These are phyloP conservation scores for Plasmodium malariae DNA, from an alignment of 169 alveolate species.

Conservation along the genomic window DNA sequence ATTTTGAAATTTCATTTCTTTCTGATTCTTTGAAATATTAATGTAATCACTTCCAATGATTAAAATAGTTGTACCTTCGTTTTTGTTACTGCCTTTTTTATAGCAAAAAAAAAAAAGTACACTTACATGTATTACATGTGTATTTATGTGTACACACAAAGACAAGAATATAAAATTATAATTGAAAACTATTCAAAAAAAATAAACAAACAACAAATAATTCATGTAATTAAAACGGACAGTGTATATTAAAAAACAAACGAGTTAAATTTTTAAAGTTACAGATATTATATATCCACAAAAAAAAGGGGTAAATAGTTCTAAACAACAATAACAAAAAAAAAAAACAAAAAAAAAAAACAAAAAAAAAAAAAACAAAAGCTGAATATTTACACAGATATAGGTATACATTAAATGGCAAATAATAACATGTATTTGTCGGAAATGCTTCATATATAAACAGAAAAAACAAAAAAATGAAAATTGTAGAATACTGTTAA, in stretches of 20 bases:
- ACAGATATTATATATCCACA: no score
- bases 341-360: no score
- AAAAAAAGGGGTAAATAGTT: no score
- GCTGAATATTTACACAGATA: no score
- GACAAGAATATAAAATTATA: background rate
- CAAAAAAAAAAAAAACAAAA: no score
- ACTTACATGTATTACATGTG: slow-evolving; percentile 4
- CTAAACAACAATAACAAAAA: no score
- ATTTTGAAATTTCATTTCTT: background rate
- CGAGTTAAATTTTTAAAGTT: no score
- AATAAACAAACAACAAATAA: slow-evolving; percentile 9
- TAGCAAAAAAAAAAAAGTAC: background rate
- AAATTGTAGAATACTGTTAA: no score
- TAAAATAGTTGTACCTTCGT: background rate
- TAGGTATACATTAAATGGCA: no score
- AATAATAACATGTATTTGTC: no score
- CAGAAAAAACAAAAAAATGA: no score
- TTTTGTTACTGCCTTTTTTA: slow-evolving; percentile 16
- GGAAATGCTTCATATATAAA: no score
- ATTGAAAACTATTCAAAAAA: background rate
- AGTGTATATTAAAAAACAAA: slow-evolving; percentile 6
- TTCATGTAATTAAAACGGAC: background rate
- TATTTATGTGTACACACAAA: background rate
- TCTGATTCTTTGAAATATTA: background rate
- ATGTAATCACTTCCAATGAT: background rate